Evolutionary conservation across 257 asterid species (phyloP).

Genomic region (Lithospermum erythrorhizon): DNA sequence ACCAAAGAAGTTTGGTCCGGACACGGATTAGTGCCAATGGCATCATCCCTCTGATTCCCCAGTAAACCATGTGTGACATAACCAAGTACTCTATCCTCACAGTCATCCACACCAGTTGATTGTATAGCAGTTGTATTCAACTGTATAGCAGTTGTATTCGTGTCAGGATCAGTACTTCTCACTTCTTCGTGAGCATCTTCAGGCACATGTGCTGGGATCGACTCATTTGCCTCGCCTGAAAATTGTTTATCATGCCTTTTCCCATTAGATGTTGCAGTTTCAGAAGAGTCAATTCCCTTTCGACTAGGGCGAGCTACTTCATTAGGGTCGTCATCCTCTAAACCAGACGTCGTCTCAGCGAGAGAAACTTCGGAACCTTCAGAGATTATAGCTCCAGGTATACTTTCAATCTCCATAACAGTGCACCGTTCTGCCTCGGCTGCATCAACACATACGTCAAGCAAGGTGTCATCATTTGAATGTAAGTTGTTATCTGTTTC

Average conservation of each 20-base stretch:
- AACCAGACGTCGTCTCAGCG: not conserved
- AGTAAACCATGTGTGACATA: constrained; percentile 11
- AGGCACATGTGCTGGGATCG: constrained; percentile 11
- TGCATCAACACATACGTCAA: constrained; percentile 9
- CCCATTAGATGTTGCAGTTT: constrained; percentile 13
- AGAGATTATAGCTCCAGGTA: constrained; percentile 1
- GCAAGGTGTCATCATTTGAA: too few species aligned
- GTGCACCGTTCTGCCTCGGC: constrained; percentile 12
- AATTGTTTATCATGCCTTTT: constrained; percentile 13
- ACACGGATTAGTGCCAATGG: constrained; percentile 5
- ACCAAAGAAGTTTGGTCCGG: not conserved
- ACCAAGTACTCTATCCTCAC: constrained; percentile 13
- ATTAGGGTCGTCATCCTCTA: not conserved
- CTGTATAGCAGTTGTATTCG: not conserved
- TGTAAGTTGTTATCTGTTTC: too few species aligned
- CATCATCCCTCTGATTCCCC: constrained; percentile 19
- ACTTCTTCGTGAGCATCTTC: constrained; percentile 9
- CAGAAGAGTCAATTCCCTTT: constrained; percentile 1
- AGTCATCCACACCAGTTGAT: constrained; percentile 12
- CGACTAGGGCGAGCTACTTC: not conserved
- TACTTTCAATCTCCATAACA: constrained; percentile 1
- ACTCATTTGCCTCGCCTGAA: constrained; percentile 17
- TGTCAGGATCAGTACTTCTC: constrained; percentile 8
- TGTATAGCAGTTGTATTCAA: not conserved
- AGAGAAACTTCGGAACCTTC: constrained; percentile 5